Conservation (phyloP, 371 early-diverging fungal species). For the Capillidium rhysosporum region DNA sequence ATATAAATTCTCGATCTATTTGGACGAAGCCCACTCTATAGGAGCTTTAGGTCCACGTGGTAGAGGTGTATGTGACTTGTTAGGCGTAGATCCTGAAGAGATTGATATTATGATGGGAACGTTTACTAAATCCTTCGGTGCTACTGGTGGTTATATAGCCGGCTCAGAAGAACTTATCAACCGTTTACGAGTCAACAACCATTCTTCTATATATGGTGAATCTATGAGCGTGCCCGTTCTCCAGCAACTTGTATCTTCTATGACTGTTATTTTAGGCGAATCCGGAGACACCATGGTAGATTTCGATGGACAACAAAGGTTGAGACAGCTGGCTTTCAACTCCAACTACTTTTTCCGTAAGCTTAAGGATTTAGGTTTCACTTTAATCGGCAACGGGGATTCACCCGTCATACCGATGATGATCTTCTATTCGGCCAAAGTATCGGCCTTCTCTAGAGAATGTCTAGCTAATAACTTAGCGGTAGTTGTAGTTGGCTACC, state of each 20-base stretch:
- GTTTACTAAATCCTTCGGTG: constrained; percentile 98
- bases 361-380: constrained; percentile 79
- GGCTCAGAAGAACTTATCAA: constrained; percentile 60
- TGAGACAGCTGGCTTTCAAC: constrained; percentile 75
- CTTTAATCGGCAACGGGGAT: constrained; percentile 82
- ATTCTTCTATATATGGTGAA: constrained; percentile 85
- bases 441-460: constrained; percentile 84
- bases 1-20: constrained; percentile 95
- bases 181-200: constrained; percentile 58
- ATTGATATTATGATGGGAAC: constrained; percentile 99
- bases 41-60: constrained; percentile 91
- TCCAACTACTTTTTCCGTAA: constrained; percentile 62
- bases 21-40: constrained; percentile 99
- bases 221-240: constrained; percentile 80
- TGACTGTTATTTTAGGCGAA: constrained; percentile 78
- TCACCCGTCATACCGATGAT: constrained; percentile 95
- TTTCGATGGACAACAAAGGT: constrained; percentile 51
- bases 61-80: constrained; percentile 96
- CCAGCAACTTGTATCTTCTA: constrained; percentile 79
- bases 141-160: constrained; percentile 96
- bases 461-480: constrained; percentile 83
- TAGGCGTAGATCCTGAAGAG: constrained; percentile 67
- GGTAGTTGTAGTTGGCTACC: constrained; percentile 97
- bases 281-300: constrained; percentile 30
- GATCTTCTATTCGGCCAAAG: constrained; percentile 94